These are phyloP conservation scores for Rhizomucor miehei DNA, from an alignment of 371 early-diverging fungal species.

Conservation along the genomic window DNA sequence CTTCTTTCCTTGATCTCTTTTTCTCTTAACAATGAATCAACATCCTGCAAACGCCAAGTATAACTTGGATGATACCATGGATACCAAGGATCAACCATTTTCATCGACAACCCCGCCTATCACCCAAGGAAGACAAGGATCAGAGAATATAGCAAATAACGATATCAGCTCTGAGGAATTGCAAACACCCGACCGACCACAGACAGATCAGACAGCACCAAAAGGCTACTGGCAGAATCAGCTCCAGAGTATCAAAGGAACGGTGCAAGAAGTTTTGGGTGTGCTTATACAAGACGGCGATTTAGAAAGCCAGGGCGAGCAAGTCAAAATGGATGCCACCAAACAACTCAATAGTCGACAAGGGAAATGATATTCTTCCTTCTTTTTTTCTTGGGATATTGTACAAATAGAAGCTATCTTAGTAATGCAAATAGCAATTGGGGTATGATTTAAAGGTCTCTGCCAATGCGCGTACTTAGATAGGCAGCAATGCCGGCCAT, in stretches of 20 bases:
- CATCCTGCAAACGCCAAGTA: too few relatives aligned
- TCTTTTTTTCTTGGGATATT: neutral
- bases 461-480: constrained; percentile 33
- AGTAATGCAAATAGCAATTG: too few relatives aligned
- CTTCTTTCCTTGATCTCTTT: too few relatives aligned
- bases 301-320: constrained; percentile 2
- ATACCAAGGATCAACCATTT: too few relatives aligned
- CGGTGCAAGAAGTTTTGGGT: neutral
- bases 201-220: neutral
- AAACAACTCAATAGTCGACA: neutral
- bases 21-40: too few relatives aligned
- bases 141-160: too few relatives aligned
- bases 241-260: constrained; percentile 1
- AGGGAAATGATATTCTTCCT: neutral
- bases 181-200: constrained; percentile 1
- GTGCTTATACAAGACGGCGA: constrained; percentile 3
- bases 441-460: neutral
- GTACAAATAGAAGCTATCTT: neutral
- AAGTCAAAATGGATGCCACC: constrained; percentile 1
- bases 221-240: neutral
- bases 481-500: constrained; percentile 63
- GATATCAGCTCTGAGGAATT: neutral
- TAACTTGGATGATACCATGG: too few relatives aligned
- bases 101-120: too few relatives aligned
- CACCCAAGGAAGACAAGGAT: too few relatives aligned